Base-by-base conservation (phyloP, 1,284 basidiomycete species). In the Irpex sp. region DNA sequence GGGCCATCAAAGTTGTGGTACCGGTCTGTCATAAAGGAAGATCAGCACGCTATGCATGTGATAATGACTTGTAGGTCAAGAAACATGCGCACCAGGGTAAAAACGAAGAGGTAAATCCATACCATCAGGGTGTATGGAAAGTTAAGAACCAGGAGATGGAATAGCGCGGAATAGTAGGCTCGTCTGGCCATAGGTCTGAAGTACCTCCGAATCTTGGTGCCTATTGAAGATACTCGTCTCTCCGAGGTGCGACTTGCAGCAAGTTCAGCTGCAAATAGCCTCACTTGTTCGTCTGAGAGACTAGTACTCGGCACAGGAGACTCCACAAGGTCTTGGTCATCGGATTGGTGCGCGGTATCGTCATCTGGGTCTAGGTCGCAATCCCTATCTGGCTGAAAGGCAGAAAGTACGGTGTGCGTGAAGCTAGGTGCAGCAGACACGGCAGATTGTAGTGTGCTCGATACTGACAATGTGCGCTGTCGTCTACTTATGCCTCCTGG, bases 101-200 rank as follows among this genome's bases (percentile, higher is more conserved):
- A 88, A 21, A 89, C 84, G 66, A 92, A 90, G 5, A 90, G 76
- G 71, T 85, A 91, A 4, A 90, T 68, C 85, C 87, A 91, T 14
- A 88, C 85, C 18, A 77, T 67, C 60, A 92, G 74, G 9, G 88
- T 87, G 68, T 82, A 91, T 0, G 88, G 88, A 67, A 92, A 90
- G 72, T 92, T 92, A 65, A 92, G 58, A 19, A 88, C 74, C 57
- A 84, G 68, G 16, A 92, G 77, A 69, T 92, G 90, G 56, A 88
- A 79, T 18, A 89, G 73, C 0, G 88, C 76, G 36, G 77, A 72
- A 66, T 86, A 88, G 68, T 91, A 91, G 28, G 78, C 77, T 63
- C 67, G 74, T 59, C 74, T 75, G 21, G 66, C 63, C 65, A 91
- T 63, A 4, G 90, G 88, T 28, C 81, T 75, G 71, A 88, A 91